Evolutionary conservation across 2,329 filamentous ascomycete genomes (phyloP).

Genomic region (Phaeoacremonium minimum): DNA sequence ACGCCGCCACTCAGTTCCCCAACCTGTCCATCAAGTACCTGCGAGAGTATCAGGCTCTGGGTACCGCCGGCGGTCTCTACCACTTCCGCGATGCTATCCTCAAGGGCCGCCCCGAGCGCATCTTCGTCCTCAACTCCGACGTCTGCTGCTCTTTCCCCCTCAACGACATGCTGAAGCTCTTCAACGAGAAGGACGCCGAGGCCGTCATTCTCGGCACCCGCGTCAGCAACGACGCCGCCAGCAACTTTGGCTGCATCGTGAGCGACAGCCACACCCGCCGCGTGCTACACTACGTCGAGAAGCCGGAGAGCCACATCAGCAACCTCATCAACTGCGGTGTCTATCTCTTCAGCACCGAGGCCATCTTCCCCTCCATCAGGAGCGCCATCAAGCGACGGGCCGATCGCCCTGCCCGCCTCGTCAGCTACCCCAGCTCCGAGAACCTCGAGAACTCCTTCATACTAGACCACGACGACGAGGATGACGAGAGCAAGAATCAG

Average conservation of each 20-base stretch:
- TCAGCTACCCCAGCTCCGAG: slow-evolving; percentile 94
- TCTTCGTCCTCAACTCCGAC: slow-evolving; percentile 97
- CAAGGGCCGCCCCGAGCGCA: slow-evolving; percentile 88
- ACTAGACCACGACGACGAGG: slow-evolving; percentile 40
- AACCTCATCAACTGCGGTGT: slow-evolving; percentile 99
- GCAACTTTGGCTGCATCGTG: slow-evolving; percentile 97
- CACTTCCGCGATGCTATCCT: slow-evolving; percentile 99
- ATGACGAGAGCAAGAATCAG: slow-evolving; percentile 74
- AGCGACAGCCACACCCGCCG: slow-evolving; percentile 90
- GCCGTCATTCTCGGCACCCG: slow-evolving; percentile 93
- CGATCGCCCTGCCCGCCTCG: slow-evolving; percentile 75
- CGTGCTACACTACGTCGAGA: slow-evolving; percentile 98
- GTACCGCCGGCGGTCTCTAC: slow-evolving; percentile 94
- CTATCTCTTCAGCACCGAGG: slow-evolving; percentile 93
- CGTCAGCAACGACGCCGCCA: slow-evolving; percentile 84
- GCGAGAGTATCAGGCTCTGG: slow-evolving; percentile 93
- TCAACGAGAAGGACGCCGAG: slow-evolving; percentile 92
- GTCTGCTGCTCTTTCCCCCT: slow-evolving; percentile 98
- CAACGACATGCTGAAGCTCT: slow-evolving; percentile 90
- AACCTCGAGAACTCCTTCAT: slow-evolving; percentile 71
- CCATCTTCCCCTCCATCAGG: slow-evolving; percentile 93
- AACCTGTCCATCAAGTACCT: slow-evolving; percentile 90
- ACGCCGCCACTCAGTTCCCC: slow-evolving; percentile 78
- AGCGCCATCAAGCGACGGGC: slow-evolving; percentile 93
- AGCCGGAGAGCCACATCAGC: slow-evolving; percentile 94